Base-by-base conservation (phyloP, 805 yeast species). In the Sugiyamaella americana region DNA sequence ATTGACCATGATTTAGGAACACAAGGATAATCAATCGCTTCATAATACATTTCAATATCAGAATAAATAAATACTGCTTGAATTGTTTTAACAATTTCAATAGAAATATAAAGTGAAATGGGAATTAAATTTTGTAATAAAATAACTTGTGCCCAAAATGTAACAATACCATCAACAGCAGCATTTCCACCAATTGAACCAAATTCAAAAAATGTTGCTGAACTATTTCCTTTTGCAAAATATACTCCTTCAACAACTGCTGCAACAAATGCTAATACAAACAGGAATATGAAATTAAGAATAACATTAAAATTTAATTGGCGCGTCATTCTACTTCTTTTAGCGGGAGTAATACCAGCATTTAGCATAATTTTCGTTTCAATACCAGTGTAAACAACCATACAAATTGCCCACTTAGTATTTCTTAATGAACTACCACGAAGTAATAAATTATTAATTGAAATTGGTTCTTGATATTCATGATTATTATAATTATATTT, bases 1-100 rank as follows among this genome's bases (percentile, higher is more conserved):
- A 84, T 81, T 51, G 80, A 80, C 94, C 94, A 84, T 0, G 89
- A 76, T 56, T 84, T 83, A 2, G 94, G 91, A 1, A 80, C 74
- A 62, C 91, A 83, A 0, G 91, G 88, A 58, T 77, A 82, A 63
- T 85, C 88, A 40, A 82, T 66, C 46, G 64, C 72, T 44, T 73
- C 80, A 56, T 84, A 81, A 59, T 84, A 85, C 82, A 84, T 79
- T 49, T 75, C 71, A 22, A 72, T 66, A 61, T 84, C 94, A 1
- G 83, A 74, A 61, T 75, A 82, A 52, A 84, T 85, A 66, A 84
- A 84, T 52, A 71, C 80, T 0, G 89, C 91, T 59, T 84, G 89
- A 17, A 77, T 66, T 1, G 91, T 82, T 57, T 84, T 83, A 64
- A 84, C 80, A 52, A 84, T 84, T 62, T 84, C 94, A 54, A 85